Base-by-base conservation (phyloP, 495 filamentous ascomycete genomes). In the Astrocystis sublimbata region DNA sequence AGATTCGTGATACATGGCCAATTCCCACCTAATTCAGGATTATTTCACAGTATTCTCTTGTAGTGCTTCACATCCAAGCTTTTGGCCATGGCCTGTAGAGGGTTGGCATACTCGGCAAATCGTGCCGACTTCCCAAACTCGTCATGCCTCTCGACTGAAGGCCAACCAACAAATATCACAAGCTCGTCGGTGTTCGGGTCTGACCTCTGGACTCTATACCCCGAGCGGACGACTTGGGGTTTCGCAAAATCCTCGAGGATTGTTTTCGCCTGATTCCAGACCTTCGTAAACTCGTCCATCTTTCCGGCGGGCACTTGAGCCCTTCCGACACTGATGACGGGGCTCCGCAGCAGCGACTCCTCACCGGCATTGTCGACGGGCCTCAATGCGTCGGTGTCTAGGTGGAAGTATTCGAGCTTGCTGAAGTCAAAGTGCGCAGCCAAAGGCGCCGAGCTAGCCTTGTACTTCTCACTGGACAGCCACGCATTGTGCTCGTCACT, bases 141-240 rank as follows among this genome's bases (percentile, higher is more conserved):
- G 30, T 43, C 50, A 56, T 84, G 79, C 55, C 76, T 72, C 61
- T 84, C 78, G 4, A 79, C 73, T 17, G 66, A 68, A 26, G 76
- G 68, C 81, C 81, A 85, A 4, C 83, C 80, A 43, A 64, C 76
- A n/a, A 84, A 76, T 0, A 86, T 42, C 0, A 84, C 76, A 59
- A 78, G 81, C 51, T 87, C 83, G 35, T 83, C 80, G 17, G 74
- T 68, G 4, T 65, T 71, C 1, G 66, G 63, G 5, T 67, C 66
- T 35, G 75, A 72, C 31, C 75, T 77, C 64, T 83, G 83, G 30
- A 82, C 73, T 35, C 81, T 72, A 78, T 81, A 85, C 0, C 83
- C 80, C 4, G 70, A 75, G 35, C 67, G 70, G 43, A 82, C 71
- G 6, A 61, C 52, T 26, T 65, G 63, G 4, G 78, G 77, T 4